phyloP scores from a whole-genome alignment of 345 rosid genomes.

The Geranium brycei region DNA sequence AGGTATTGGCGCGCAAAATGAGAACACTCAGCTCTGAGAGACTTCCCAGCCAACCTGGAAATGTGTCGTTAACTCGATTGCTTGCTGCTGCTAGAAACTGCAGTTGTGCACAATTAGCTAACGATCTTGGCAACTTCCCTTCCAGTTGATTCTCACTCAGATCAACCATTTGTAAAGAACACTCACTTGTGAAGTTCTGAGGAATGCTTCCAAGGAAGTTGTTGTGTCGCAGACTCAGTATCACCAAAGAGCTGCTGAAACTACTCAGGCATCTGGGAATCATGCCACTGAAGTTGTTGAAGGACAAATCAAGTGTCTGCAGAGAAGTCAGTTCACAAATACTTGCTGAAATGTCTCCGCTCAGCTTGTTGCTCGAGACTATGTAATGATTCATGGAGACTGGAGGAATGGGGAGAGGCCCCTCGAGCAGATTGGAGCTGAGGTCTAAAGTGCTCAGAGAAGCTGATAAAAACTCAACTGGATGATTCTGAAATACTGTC shows the following conservation, averaged over 20 bases:
- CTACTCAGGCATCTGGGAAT: conserved; percentile 8
- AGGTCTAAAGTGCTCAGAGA: neutral
- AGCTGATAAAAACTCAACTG: neutral
- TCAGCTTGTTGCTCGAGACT: conserved; percentile 3
- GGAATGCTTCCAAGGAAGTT: conserved; percentile 8
- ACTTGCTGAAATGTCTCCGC: neutral
- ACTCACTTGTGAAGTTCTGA: neutral
- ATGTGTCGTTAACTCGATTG: neutral
- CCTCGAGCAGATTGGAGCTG: neutral
- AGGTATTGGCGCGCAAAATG: neutral
- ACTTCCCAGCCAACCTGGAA: neutral
- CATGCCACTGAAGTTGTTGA: conserved; percentile 9
- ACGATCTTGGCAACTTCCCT: neutral
- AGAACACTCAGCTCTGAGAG: neutral
- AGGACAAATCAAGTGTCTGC: conserved; percentile 1
- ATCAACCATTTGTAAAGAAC: neutral
- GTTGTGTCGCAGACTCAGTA: conserved; percentile 1
- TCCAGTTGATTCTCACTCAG: neutral
- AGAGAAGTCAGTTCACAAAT: conserved; percentile 2
- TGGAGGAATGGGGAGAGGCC: conserved; percentile 12
- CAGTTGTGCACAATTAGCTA: neutral
- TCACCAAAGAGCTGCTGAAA: neutral
- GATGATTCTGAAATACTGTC: conserved; percentile 5
- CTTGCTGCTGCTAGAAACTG: neutral
- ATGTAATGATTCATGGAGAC: neutral